These are phyloP conservation scores for Pseudoscleropodium purum DNA, from an alignment of 225 moss, liverwort and hornwort species.

Conservation along the genomic window DNA sequence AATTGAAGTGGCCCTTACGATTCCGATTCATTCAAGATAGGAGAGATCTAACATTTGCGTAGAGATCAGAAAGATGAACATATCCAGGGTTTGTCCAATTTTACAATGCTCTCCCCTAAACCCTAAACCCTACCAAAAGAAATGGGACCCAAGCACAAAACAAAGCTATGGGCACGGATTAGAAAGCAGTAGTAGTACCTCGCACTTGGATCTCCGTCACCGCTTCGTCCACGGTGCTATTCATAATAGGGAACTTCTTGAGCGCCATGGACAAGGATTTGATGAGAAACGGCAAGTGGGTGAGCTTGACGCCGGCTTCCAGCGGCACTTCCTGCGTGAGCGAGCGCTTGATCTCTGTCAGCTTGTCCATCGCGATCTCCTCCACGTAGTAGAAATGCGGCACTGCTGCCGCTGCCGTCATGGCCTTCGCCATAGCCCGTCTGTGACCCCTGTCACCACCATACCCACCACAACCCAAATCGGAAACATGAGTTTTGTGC, in stretches of 20 bases:
- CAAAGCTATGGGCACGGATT: background rate
- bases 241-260: constrained; percentile 74
- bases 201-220: constrained; percentile 69
- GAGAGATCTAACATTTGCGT: background rate
- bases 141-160: background rate
- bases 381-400: constrained; percentile 93
- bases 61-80: background rate
- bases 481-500: background rate
- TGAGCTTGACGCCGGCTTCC: constrained; percentile 65
- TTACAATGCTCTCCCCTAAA: background rate
- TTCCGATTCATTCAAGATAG: background rate
- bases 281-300: constrained; percentile 77
- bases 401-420: constrained; percentile 72
- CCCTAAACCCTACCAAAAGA: background rate
- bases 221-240: constrained; percentile 71
- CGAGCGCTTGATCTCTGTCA: constrained; percentile 42
- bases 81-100: background rate
- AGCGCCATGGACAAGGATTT: constrained; percentile 78
- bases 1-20: background rate
- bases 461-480: background rate
- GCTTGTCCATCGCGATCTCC: constrained; percentile 63
- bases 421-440: constrained; percentile 85
- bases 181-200: constrained; percentile 21
- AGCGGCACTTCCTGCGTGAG: constrained; percentile 37
- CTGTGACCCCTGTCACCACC: constrained; percentile 56